phyloP scores from a whole-genome alignment of 495 filamentous ascomycete genomes.

The Penicillium chermesinum region DNA sequence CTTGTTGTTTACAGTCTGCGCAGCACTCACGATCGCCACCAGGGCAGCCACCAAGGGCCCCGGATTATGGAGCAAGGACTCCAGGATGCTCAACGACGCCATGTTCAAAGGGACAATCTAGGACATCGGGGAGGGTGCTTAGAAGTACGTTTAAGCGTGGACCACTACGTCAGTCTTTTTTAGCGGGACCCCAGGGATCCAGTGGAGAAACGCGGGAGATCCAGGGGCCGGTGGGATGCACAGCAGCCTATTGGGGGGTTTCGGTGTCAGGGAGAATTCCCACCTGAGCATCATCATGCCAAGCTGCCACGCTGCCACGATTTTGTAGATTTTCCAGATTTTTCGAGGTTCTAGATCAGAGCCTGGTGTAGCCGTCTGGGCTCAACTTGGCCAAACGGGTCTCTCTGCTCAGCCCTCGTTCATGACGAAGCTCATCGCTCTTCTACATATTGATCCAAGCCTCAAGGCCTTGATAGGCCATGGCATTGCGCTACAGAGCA shows the following conservation, averaged over 20 bases:
- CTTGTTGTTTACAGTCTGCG: background rate
- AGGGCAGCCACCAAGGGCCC: background rate
- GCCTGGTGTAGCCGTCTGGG: too few species aligned
- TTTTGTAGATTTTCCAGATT: too few species aligned
- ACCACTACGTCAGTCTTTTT: background rate
- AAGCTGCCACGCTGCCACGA: too few species aligned
- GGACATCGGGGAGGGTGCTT: conserved; percentile 1
- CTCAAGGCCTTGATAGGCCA: background rate
- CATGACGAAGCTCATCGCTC: too few species aligned
- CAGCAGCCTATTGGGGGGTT: background rate
- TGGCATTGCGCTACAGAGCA: background rate
- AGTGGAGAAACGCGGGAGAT: background rate
- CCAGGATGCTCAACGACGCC: background rate
- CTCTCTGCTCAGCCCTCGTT: too few species aligned
- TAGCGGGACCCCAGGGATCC: background rate
- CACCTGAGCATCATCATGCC: too few species aligned
- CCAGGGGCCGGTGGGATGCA: background rate
- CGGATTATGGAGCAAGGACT: background rate
- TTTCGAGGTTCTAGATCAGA: too few species aligned
- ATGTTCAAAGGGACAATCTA: background rate
- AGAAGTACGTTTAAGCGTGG: background rate
- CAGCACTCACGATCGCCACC: conserved; percentile 1
- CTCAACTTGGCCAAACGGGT: too few species aligned
- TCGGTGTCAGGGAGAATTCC: too few species aligned
- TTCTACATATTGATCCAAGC: background rate